Percentiles rank a stretch among this genome's conserved stretches.
Evolutionary conservation across 2,329 filamentous ascomycete genomes (phyloP).

Genomic region (Metarhizium robertsii): DNA sequence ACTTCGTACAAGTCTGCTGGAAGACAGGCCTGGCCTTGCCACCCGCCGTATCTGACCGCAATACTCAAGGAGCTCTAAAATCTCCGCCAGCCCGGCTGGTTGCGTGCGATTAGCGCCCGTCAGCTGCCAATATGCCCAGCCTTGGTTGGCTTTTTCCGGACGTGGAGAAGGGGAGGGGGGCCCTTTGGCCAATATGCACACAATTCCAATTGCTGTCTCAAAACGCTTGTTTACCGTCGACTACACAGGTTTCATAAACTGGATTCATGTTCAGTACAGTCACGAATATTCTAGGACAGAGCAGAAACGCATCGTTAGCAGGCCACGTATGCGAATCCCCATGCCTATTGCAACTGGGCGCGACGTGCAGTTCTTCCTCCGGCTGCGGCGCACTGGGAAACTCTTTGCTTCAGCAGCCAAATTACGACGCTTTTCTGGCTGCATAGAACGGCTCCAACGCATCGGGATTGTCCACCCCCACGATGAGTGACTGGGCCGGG

Average conservation of each 20-base stretch:
- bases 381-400: neutral
- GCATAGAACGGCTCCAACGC: constrained; percentile 15
- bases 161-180: neutral
- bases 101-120: neutral
- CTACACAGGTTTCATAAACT: neutral
- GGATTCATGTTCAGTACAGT: neutral
- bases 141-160: neutral
- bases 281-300: too few relatives aligned
- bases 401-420: neutral
- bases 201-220: neutral
- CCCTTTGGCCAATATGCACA: neutral
- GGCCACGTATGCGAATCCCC: too few relatives aligned
- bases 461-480: constrained; percentile 18
- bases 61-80: neutral
- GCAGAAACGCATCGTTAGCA: neutral
- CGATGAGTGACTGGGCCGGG: constrained; percentile 7
- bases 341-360: neutral
- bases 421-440: constrained; percentile 5
- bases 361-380: neutral
- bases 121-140: neutral
- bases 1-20: too few relatives aligned
- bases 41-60: neutral
- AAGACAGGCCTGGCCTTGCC: neutral
- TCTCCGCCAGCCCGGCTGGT: neutral
- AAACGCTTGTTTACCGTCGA: neutral